These are phyloP conservation scores for Panicum miliaceum DNA, from an alignment of 176 grass and related monocot species.

Conservation along the genomic window DNA sequence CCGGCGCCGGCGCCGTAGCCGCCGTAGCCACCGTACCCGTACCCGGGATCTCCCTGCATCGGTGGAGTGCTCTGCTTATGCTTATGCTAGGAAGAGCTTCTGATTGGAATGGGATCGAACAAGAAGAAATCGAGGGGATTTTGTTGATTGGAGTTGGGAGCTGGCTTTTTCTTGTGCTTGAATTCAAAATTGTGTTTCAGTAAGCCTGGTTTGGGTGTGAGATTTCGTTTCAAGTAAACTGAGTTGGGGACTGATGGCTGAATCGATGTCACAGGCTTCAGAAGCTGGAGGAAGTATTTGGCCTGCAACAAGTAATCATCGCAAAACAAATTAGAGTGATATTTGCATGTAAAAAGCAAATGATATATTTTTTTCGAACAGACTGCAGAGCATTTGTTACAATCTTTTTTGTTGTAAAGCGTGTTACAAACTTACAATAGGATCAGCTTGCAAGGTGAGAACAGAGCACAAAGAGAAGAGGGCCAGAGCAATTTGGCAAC, in stretches of 20 bases:
- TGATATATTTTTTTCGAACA: neutral
- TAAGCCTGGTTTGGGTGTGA: slow-evolving; percentile 23
- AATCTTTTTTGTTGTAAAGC: too few relatives aligned
- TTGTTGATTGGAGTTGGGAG: slow-evolving; percentile 9
- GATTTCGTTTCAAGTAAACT: neutral
- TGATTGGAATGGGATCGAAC: slow-evolving; percentile 1
- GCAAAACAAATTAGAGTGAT: slow-evolving; percentile 16
- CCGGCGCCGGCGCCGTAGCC: slow-evolving; percentile 22
- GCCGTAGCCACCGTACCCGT: slow-evolving; percentile 44
- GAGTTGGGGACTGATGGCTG: neutral
- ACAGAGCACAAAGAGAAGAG: neutral
- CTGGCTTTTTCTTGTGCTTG: neutral
- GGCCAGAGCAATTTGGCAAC: neutral
- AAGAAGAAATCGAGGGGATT: neutral
- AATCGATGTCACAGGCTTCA: slow-evolving; percentile 51
- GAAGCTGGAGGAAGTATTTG: slow-evolving; percentile 91
- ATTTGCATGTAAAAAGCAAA: neutral
- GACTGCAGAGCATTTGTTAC: too few relatives aligned
- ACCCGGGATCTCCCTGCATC: slow-evolving; percentile 76
- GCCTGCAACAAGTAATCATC: slow-evolving; percentile 48
- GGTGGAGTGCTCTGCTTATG: neutral
- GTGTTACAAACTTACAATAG: neutral
- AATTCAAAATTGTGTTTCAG: slow-evolving; percentile 39
- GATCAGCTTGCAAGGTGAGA: neutral
- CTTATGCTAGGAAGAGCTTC: neutral